Evolutionary conservation across 2,329 filamentous ascomycete species (phyloP).

Genomic region (Cladosporium velox): DNA sequence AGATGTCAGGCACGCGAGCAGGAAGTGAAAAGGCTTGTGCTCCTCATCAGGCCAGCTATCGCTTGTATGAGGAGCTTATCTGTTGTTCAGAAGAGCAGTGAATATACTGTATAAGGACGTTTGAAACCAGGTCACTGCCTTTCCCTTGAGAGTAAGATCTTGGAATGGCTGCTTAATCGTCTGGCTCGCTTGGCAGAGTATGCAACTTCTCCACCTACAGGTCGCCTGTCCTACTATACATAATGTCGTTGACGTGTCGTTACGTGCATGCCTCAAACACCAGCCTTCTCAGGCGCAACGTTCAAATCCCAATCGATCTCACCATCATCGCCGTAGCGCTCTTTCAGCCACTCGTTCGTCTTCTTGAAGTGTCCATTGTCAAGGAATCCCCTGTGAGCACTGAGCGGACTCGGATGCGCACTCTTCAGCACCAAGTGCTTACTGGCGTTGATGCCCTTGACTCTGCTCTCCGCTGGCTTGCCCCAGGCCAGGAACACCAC

Average conservation of each 20-base stretch:
- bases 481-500: slow-evolving; percentile 98
- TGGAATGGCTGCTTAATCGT: neutral
- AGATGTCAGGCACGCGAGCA: neutral
- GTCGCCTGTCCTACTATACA: neutral
- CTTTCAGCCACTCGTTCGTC: slow-evolving; percentile 80
- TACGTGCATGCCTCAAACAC: slow-evolving; percentile 32
- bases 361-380: slow-evolving; percentile 74
- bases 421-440: slow-evolving; percentile 81
- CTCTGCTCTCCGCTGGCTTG: slow-evolving; percentile 76
- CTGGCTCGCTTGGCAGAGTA: neutral
- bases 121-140: neutral
- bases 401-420: slow-evolving; percentile 92
- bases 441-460: slow-evolving; percentile 69
- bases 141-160: neutral
- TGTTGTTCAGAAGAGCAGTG: neutral
- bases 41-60: neutral
- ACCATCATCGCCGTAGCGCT: slow-evolving; percentile 75
- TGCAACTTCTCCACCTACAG: neutral
- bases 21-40: neutral
- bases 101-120: neutral
- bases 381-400: slow-evolving; percentile 73
- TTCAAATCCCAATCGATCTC: slow-evolving; percentile 82
- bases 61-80: neutral
- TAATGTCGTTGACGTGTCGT: neutral
- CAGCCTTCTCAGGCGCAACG: slow-evolving; percentile 46